Percentiles rank a stretch among this genome's conserved stretches.
Evolutionary conservation across 2,329 filamentous ascomycete species (phyloP).

Genomic region (Colletotrichum navitas): DNA sequence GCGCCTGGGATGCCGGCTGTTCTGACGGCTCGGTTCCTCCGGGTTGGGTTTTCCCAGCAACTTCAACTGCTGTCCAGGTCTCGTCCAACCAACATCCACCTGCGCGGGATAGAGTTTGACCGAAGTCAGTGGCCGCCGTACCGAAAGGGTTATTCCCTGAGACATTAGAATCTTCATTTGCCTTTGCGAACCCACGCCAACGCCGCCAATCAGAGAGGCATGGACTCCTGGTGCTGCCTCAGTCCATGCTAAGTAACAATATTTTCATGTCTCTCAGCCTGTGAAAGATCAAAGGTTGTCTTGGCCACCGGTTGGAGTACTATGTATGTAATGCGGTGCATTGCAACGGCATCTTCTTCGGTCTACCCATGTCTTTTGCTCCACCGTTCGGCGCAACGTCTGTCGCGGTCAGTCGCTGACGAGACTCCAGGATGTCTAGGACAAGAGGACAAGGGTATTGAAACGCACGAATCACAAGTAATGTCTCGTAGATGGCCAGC

Average conservation of each 20-base stretch:
- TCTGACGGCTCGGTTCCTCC: conserved; percentile 18
- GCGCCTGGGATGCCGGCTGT: conserved; percentile 23
- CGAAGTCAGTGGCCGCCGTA: conserved; percentile 6
- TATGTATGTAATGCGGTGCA: neutral
- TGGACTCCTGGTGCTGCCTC: conserved; percentile 4
- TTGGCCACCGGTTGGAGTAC: conserved; percentile 20
- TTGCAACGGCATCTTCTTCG: conserved; percentile 18
- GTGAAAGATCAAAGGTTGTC: conserved; percentile 9
- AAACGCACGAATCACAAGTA: conserved; percentile 21
- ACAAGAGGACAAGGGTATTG: conserved; percentile 21
- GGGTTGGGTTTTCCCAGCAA: conserved; percentile 9
- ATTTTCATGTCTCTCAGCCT: conserved; percentile 17
- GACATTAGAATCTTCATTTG: conserved; percentile 21
- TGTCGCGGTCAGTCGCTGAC: conserved; percentile 16
- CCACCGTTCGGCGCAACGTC: conserved; percentile 17
- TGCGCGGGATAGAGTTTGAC: conserved; percentile 26
- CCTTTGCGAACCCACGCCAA: conserved; percentile 11
- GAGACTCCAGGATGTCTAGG: conserved; percentile 21
- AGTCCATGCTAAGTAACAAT: conserved; percentile 22
- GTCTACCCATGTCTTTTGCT: conserved; percentile 10
- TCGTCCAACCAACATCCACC: neutral
- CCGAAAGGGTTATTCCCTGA: conserved; percentile 32
- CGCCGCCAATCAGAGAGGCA: conserved; percentile 14
- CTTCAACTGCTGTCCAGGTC: neutral
- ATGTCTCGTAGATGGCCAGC: conserved; percentile 5